Conservation (phyloP, 257 asterid species). For the Prunella vulgaris region DNA sequence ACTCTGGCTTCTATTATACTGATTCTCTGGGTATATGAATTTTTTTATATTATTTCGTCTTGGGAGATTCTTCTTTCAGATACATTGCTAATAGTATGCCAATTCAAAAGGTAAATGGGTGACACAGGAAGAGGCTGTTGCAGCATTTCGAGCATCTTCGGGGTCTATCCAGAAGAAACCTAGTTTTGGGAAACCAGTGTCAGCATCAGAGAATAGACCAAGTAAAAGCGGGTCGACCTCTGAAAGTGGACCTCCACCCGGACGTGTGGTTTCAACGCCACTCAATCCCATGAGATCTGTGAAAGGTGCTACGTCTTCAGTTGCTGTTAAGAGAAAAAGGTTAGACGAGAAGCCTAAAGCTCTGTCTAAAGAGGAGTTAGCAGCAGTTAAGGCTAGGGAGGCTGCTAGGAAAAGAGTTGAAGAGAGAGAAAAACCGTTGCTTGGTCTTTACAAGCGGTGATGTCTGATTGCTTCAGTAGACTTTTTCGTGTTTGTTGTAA, state of each 20-base stretch:
- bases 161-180: conserved; percentile 49
- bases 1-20: conserved; percentile 91
- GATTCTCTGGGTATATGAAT: conserved; percentile 67
- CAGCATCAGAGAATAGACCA: conserved; percentile 26
- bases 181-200: conserved; percentile 35
- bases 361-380: conserved; percentile 74
- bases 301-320: conserved; percentile 70
- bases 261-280: conserved; percentile 63
- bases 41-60: not conserved
- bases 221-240: conserved; percentile 40
- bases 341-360: conserved; percentile 66
- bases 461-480: not conserved
- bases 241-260: conserved; percentile 67
- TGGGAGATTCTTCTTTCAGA: not conserved
- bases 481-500: conserved; percentile 18
- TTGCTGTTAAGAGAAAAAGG: conserved; percentile 73
- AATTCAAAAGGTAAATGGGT: conserved; percentile 80
- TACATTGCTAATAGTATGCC: conserved; percentile 5
- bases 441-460: conserved; percentile 42
- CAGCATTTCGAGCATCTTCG: conserved; percentile 49
- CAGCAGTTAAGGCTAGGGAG: conserved; percentile 87
- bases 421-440: conserved; percentile 77
- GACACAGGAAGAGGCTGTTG: conserved; percentile 72
- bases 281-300: conserved; percentile 63
- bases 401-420: conserved; percentile 91